Base-by-base conservation (phyloP, 192 early-diverging fungal species). In the Oehlia diaphana region DNA sequence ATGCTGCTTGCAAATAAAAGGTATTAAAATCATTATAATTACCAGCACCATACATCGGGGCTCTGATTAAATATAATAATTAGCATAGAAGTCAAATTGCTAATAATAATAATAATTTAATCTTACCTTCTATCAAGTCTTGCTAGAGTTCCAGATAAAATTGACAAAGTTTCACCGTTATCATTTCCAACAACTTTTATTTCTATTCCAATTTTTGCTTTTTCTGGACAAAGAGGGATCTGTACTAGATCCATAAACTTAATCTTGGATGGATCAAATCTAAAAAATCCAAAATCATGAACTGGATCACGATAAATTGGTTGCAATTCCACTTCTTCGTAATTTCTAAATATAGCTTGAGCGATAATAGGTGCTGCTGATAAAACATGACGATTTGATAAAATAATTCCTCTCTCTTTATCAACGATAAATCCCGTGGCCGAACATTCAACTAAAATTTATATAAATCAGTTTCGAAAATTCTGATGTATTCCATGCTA, bases 251-350 rank as follows among this genome's bases (percentile, higher is more conserved):
- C 81, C 89, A 93, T 93, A 76, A 91, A 92, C 71, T 92, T 89
- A 66, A 95, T 83, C 77, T 90, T 84, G 33, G 79, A 77, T 9
- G 90, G 91, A 76, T 95, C 91, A 68, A 93, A 95, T 83, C 89
- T 85, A 77, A 94, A 85, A 77, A 95, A 93, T 8, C 93, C 93
- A 92, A 94, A 95, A 85, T 95, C 94, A 81, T 95, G 94, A 49
- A 95, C 87, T 2, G 94, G 94, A 74, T 95, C 94, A 61, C 93
- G 90, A 78, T 94, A 95, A 37, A 95, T 88, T 4, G 92, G 90
- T 33, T 86, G 85, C 31, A 93, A 84, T 44, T 89, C 90, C 28
- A 94, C 91, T 69, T 93, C 93, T 82, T 95, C 93, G 69, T 92
- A 90, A 79, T 95, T 91, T 79, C 88, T 87, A 80, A 93, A 88